phyloP scores from a whole-genome alignment of 768 basidiomycete genomes.

The Leccinum sublutescens region DNA sequence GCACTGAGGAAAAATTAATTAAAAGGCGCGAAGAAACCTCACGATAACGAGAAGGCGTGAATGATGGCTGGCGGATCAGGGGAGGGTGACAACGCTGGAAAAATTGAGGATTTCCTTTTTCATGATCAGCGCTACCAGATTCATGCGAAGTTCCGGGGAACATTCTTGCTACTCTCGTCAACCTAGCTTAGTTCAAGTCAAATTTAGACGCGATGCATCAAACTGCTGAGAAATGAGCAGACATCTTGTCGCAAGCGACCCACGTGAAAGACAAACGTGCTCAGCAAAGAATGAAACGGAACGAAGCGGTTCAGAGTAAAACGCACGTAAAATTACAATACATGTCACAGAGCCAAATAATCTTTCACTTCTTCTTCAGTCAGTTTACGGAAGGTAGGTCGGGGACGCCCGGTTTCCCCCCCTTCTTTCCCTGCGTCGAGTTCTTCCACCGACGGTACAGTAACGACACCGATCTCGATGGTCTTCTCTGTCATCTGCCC shows the following conservation, averaged over 20 bases:
- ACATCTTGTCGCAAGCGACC: constrained; percentile 5
- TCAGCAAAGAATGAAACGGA: constrained; percentile 16
- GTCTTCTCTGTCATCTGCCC: constrained; percentile 99
- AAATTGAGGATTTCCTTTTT: constrained; percentile 22
- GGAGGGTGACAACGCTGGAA: constrained; percentile 21
- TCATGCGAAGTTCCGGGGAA: constrained; percentile 8
- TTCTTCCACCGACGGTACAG: constrained; percentile 70
- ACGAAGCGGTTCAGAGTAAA: constrained; percentile 18
- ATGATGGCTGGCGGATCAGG: constrained; percentile 33
- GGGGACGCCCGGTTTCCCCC: constrained; percentile 64
- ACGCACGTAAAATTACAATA: constrained; percentile 33
- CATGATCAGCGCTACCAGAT: constrained; percentile 27
- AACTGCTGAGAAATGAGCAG: constrained; percentile 3
- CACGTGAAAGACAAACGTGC: constrained; percentile 11
- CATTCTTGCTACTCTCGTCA: constrained; percentile 9
- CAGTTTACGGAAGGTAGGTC: constrained; percentile 91
- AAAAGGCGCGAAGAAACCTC: constrained; percentile 30
- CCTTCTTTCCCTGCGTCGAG: constrained; percentile 65
- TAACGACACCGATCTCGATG: constrained; percentile 96
- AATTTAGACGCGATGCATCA: constrained; percentile 5
- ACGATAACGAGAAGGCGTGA: constrained; percentile 31
- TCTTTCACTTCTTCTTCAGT: constrained; percentile 96
- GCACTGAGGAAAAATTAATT: constrained; percentile 24
- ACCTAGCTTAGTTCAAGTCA: constrained; percentile 4
- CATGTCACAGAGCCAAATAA: constrained; percentile 78